Conservation (phyloP, 208 protist species). For the Leishmania braziliensis region DNA sequence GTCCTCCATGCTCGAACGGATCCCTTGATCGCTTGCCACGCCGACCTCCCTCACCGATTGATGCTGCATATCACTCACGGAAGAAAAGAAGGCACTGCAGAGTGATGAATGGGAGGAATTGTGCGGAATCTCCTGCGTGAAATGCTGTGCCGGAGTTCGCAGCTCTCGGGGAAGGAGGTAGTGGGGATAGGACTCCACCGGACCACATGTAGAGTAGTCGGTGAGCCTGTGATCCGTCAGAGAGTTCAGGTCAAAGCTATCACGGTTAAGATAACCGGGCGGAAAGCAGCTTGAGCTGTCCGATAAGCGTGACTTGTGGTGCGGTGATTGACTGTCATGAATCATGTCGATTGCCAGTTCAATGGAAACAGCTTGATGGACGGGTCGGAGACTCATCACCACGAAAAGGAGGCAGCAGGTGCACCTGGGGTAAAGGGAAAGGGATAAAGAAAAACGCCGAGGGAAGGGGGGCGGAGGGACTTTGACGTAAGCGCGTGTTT, state of each 20-base stretch:
- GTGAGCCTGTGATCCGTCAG: conserved; percentile 17
- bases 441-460: not conserved
- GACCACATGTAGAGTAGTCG: conserved; percentile 10
- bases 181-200: conserved; percentile 8
- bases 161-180: conserved; percentile 1
- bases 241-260: conserved; percentile 30
- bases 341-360: not conserved
- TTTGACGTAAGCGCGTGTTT: not conserved
- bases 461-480: not conserved
- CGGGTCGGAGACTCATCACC: not conserved
- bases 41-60: conserved; percentile 50
- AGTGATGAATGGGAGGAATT: not conserved
- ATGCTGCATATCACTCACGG: conserved; percentile 14
- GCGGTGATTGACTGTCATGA: conserved; percentile 4
- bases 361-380: not conserved
- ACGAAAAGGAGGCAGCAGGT: not conserved
- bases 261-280: conserved; percentile 9
- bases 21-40: conserved; percentile 76
- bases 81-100: conserved; percentile 15
- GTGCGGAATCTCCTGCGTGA: conserved; percentile 7
- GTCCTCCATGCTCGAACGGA: conserved; percentile 83
- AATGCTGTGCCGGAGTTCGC: conserved; percentile 3
- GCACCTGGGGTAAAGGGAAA: not conserved
- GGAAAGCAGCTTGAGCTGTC: conserved; percentile 11
- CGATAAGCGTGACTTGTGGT: not conserved